Conservation (phyloP, 805 yeast species). For the Candida hispaniensis region DNA sequence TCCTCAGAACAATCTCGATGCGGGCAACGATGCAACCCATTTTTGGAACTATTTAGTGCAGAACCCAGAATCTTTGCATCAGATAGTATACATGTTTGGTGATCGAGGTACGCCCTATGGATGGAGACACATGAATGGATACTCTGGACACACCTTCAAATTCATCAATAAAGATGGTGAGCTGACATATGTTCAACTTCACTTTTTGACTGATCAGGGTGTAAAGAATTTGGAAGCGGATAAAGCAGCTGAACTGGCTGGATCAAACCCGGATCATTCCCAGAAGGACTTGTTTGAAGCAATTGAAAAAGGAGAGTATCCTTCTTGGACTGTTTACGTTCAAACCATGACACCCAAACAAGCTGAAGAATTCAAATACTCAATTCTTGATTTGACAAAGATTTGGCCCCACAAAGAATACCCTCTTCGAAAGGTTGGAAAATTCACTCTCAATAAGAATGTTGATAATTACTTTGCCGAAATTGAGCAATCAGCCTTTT, state of each 20-base stretch:
- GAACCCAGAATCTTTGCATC: slow-evolving; percentile 67
- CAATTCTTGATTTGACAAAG: slow-evolving; percentile 83
- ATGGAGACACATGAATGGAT: slow-evolving; percentile 71
- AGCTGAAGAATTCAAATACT: slow-evolving; percentile 63
- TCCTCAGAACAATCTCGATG: slow-evolving; percentile 64
- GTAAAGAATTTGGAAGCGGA: slow-evolving; percentile 33
- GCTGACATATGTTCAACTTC: slow-evolving; percentile 72
- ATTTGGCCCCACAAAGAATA: slow-evolving; percentile 83
- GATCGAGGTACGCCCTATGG: slow-evolving; percentile 77
- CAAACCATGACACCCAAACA: slow-evolving; percentile 81
- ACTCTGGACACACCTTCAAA: slow-evolving; percentile 76
- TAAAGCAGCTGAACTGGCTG: slow-evolving; percentile 44
- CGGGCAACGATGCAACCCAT: slow-evolving; percentile 49
- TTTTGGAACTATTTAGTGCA: slow-evolving; percentile 74
- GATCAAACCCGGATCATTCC: slow-evolving; percentile 62
- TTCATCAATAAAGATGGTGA: slow-evolving; percentile 60
- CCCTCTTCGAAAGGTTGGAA: slow-evolving; percentile 82
- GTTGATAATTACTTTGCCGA: slow-evolving; percentile 83
- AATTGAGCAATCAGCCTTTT: slow-evolving; percentile 75
- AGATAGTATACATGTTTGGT: slow-evolving; percentile 59
- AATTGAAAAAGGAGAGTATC: slow-evolving; percentile 66
- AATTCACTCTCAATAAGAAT: slow-evolving; percentile 66
- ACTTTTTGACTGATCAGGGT: slow-evolving; percentile 58
- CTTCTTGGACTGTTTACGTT: slow-evolving; percentile 76
- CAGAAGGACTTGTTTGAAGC: slow-evolving; percentile 70